phyloP scores from a whole-genome alignment of 169 alveolate species.

The Cryptosporidium meleagridis region DNA sequence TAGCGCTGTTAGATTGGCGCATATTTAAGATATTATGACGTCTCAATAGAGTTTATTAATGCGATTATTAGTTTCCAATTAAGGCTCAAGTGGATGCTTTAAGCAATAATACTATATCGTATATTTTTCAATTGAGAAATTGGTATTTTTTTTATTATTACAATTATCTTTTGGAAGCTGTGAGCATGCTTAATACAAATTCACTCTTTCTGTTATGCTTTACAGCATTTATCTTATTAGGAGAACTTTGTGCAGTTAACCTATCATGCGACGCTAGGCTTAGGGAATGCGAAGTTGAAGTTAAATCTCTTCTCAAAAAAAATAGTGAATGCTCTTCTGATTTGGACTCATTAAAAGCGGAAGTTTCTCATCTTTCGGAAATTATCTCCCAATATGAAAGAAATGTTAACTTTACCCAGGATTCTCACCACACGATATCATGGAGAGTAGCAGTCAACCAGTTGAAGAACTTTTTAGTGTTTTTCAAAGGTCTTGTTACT shows the following conservation, averaged over 20 bases:
- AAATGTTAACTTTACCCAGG: neutral
- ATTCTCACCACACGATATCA: neutral
- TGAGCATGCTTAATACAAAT: conserved; percentile 6
- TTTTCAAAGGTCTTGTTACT: conserved; percentile 15
- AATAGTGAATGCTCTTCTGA: conserved; percentile 61
- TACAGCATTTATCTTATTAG: neutral
- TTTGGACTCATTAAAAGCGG: conserved; percentile 32
- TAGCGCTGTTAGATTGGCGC: conserved; percentile 25
- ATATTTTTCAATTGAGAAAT: neutral
- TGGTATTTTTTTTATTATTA: neutral
- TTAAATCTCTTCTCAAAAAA: conserved; percentile 37
- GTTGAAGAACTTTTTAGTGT: neutral
- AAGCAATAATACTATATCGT: neutral
- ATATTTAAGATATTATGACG: conserved; percentile 26
- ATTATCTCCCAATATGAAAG: conserved; percentile 14
- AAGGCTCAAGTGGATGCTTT: conserved; percentile 3
- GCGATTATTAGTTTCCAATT: neutral
- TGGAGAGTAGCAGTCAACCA: conserved; percentile 14
- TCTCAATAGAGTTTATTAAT: conserved; percentile 21
- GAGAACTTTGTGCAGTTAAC: conserved; percentile 16
- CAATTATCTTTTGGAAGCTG: neutral
- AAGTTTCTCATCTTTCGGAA: conserved; percentile 57
- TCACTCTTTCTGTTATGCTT: neutral
- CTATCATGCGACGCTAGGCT: conserved; percentile 48
- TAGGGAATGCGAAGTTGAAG: conserved; percentile 65